These are phyloP conservation scores for Endocladia muricata DNA, from an alignment of 31 red algal species.

Conservation along the genomic window DNA sequence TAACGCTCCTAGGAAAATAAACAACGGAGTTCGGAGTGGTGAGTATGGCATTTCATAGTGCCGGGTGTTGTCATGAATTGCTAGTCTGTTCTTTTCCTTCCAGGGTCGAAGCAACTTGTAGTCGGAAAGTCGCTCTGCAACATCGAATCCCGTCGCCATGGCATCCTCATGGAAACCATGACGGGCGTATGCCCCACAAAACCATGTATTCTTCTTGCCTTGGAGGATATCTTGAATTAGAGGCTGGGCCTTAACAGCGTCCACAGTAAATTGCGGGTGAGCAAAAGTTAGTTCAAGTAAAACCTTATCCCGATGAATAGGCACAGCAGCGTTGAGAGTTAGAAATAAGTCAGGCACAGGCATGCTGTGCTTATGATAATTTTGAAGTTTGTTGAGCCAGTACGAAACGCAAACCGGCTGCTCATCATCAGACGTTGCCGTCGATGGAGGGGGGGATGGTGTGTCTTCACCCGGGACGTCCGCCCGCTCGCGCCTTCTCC, in stretches of 20 bases:
- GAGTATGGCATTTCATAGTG: conserved; percentile 47
- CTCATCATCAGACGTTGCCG: conserved; percentile 15
- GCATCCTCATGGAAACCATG: conserved; percentile 98
- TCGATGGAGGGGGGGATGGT: background rate
- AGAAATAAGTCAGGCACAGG: conserved; percentile 82
- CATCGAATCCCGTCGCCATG: conserved; percentile 77
- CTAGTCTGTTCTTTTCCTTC: conserved; percentile 41
- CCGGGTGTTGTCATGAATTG: conserved; percentile 60
- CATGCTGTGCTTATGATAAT: conserved; percentile 51
- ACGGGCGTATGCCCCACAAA: conserved; percentile 83
- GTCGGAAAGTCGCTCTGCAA: conserved; percentile 66
- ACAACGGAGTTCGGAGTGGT: conserved; percentile 16
- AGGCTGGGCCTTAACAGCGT: conserved; percentile 53
- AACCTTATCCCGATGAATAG: conserved; percentile 52
- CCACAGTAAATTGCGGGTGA: conserved; percentile 86
- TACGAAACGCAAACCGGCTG: conserved; percentile 87
- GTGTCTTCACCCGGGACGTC: background rate
- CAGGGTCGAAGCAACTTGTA: conserved; percentile 43
- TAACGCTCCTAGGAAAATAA: conserved; percentile 36
- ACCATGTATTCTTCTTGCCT: conserved; percentile 75
- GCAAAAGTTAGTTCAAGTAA: conserved; percentile 53
- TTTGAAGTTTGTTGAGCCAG: conserved; percentile 91
- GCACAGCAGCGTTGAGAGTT: conserved; percentile 85
- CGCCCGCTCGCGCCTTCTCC: background rate
- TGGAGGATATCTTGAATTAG: conserved; percentile 54